Base-by-base conservation (phyloP, 2,329 filamentous ascomycete species). In the Sporothrix mexicana region DNA sequence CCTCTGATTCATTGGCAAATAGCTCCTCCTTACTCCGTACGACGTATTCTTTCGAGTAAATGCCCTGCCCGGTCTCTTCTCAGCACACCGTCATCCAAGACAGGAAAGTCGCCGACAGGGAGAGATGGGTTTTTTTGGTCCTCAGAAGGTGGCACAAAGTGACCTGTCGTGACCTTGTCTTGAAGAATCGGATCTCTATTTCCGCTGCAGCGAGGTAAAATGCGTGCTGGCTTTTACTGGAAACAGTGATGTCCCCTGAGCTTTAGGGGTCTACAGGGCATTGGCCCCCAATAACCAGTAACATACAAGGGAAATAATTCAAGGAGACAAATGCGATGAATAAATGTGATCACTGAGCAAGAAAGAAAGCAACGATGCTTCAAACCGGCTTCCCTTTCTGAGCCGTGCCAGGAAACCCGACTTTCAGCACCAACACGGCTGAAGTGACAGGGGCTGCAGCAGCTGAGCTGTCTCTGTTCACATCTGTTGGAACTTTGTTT, bases 91-190 rank as follows among this genome's bases (percentile, higher is more conserved):
- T 62, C 41, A n/a, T 62, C 59, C 62, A 66, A 49, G 43, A 66
- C 43, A 49, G 62, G 62, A 49, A 66, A 66, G 62, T 49, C 62
- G 43, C 43, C 62, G 62, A 30, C 20, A 30, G 43, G 62, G 62
- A 64, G n/a, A 62, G 36, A 13, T 15, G 43, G 59, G 7, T 41
- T 64, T 43, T 17, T 20, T 45, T 23, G 51, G 20, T 9, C 8
- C 51, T 10, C 23, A 23, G n/a, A n/a, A n/a, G n/a, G 10, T 10
- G 51, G 10, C 51, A 25, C 8, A 47, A 47, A 47, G 12, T 55
- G 51, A 36, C 30, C 30, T 36, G 30, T 36, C 30, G 51, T 25
- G 20, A 12, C 9, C 51, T 20, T 23, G 47, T 49, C 47, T 4
- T 23, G 20, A 55, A 25, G 1, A 12, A 55, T 13, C n/a, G 59